A percentile compares a stretch with the other conserved stretches of the same genome.
phyloP scores from a whole-genome alignment of 371 early-diverging fungal species.

The Vairimorpha ceranae region DNA sequence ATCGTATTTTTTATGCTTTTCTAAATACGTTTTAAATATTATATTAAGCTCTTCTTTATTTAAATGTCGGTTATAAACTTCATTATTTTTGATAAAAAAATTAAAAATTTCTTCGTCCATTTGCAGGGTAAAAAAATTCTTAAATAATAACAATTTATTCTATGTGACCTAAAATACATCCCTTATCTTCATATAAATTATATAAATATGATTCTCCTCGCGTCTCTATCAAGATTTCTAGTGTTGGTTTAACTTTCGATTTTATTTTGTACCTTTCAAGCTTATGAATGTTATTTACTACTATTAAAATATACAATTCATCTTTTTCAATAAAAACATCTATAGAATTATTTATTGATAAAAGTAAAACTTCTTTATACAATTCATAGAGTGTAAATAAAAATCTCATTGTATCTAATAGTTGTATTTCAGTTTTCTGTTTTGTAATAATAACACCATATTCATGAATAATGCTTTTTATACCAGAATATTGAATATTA shows the following conservation, averaged over 20 bases:
- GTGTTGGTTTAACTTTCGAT: neutral
- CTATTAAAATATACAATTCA: neutral
- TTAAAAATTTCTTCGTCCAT: neutral
- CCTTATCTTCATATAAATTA: constrained; percentile 3
- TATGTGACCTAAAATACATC: neutral
- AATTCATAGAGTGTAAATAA: neutral
- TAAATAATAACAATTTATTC: neutral
- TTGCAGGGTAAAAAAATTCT: neutral
- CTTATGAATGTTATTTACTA: neutral
- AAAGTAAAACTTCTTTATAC: neutral
- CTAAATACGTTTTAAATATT: neutral
- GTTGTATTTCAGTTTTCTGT: neutral
- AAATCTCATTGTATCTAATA: neutral
- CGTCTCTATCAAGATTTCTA: neutral
- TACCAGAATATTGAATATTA: neutral
- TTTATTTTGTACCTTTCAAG: neutral
- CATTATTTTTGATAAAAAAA: neutral
- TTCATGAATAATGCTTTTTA: neutral
- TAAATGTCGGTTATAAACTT: neutral
- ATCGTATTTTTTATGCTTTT: neutral
- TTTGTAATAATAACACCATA: neutral
- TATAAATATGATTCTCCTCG: neutral
- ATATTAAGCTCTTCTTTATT: neutral
- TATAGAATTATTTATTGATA: neutral
- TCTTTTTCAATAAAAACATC: neutral